phyloP scores from a whole-genome alignment of 1,284 basidiomycete genomes.

The Sanghuangporus sanghuang region DNA sequence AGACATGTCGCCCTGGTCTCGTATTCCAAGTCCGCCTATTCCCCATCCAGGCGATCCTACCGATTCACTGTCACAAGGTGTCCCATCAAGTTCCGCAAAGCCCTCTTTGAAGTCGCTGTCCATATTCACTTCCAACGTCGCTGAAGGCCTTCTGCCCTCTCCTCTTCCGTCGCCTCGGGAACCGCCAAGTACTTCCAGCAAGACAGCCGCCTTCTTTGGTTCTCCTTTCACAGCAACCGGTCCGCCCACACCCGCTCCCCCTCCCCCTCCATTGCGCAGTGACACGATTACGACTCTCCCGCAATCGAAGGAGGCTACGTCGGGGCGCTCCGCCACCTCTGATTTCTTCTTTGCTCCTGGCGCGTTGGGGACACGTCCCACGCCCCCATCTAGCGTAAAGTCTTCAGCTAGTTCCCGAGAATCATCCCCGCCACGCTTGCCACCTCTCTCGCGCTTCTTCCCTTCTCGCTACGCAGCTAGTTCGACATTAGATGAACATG shows the following conservation, averaged over 20 bases:
- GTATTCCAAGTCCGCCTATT: conserved; percentile 11
- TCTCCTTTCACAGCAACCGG: conserved; percentile 35
- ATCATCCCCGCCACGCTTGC: conserved; percentile 12
- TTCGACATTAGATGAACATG: conserved; percentile 1
- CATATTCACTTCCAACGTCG: background rate
- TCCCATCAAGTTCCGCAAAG: background rate
- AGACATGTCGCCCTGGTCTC: conserved; percentile 15
- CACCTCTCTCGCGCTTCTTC: conserved; percentile 19
- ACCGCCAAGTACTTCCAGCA: conserved; percentile 12
- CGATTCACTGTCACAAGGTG: background rate
- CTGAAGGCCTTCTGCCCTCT: conserved; percentile 11
- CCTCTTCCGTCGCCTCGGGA: conserved; percentile 13
- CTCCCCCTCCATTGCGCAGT: conserved; percentile 21
- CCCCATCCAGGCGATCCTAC: conserved; percentile 1
- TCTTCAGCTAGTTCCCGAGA: conserved; percentile 14
- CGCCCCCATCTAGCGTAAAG: conserved; percentile 18
- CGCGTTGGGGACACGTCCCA: conserved; percentile 9
- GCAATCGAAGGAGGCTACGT: background rate
- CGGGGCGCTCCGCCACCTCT: conserved; percentile 27
- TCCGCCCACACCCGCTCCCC: conserved; percentile 25
- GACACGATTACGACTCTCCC: background rate
- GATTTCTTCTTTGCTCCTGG: conserved; percentile 30
- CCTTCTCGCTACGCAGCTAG: conserved; percentile 17
- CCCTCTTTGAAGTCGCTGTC: background rate
- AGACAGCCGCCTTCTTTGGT: conserved; percentile 26